These are phyloP conservation scores for Tanacetum coccineum DNA, from an alignment of 129 eudicot species.

Conservation along the genomic window DNA sequence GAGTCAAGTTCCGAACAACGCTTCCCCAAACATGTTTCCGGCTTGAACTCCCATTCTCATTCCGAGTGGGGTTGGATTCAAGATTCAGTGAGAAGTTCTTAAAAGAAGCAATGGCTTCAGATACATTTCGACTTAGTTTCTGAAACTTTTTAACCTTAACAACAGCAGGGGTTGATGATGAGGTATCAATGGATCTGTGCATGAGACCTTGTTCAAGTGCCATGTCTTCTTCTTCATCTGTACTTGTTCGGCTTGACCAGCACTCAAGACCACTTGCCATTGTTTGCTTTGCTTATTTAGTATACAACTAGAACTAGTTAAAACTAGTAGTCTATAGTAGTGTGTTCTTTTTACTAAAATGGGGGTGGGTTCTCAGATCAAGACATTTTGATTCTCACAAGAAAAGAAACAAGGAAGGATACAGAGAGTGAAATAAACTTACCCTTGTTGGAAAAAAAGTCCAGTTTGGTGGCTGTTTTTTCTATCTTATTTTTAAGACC, in stretches of 20 bases:
- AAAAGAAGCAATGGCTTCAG: slow-evolving; percentile 88
- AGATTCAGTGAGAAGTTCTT: slow-evolving; percentile 75
- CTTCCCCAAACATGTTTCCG: slow-evolving; percentile 83
- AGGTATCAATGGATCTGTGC: slow-evolving; percentile 48
- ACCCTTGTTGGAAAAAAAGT: too few relatives aligned
- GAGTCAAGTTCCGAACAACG: slow-evolving; percentile 89
- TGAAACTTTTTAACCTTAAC: slow-evolving; percentile 44
- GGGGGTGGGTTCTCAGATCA: not conserved
- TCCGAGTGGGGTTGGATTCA: slow-evolving; percentile 52
- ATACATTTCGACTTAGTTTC: slow-evolving; percentile 81
- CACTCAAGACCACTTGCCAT: slow-evolving; percentile 98
- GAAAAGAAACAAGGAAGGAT: too few relatives aligned
- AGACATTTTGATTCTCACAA: slow-evolving; percentile 9
- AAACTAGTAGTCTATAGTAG: too few relatives aligned
- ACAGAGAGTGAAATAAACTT: not conserved
- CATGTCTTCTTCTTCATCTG: slow-evolving; percentile 69
- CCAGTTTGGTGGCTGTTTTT: too few relatives aligned
- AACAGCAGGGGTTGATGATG: slow-evolving; percentile 36
- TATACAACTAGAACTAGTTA: too few relatives aligned
- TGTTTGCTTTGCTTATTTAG: not conserved
- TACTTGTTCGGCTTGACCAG: slow-evolving; percentile 92
- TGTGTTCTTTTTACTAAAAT: too few relatives aligned
- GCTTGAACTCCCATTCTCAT: slow-evolving; percentile 37
- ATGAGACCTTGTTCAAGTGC: slow-evolving; percentile 83
- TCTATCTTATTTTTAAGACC: too few relatives aligned